A percentile compares a stretch with the other conserved stretches of the same genome.
Conservation (phyloP, 257 asterid genomes). For the Nicotiana undulata region DNA sequence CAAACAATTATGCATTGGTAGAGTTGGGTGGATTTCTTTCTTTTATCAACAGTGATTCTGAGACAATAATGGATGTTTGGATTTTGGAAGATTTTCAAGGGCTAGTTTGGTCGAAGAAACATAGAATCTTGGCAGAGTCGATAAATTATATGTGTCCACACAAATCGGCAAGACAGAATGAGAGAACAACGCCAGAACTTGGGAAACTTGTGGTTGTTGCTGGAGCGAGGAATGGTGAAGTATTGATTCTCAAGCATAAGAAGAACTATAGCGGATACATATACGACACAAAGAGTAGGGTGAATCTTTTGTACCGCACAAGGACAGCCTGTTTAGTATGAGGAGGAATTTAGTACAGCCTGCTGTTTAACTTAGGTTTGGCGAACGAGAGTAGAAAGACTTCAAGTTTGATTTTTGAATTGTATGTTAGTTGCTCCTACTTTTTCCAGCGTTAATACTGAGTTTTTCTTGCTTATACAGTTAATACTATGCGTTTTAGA, state of each 20-base stretch:
- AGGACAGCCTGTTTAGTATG: constrained; percentile 6
- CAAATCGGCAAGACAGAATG: no score
- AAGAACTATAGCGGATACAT: no score
- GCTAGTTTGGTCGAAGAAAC: constrained; percentile 10
- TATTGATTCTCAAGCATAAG: no score
- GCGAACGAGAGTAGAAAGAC: not conserved
- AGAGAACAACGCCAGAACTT: no score
- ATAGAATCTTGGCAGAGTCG: no score
- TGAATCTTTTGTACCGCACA: not conserved
- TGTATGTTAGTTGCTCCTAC: no score
- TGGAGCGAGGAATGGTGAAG: no score
- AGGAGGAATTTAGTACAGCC: not conserved
- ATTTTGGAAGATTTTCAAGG: constrained; percentile 7
- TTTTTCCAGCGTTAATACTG: not conserved
- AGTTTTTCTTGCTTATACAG: not conserved
- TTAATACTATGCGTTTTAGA: not conserved
- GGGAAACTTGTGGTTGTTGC: no score
- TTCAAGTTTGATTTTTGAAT: not conserved
- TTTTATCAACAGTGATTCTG: not conserved
- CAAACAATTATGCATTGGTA: not conserved
- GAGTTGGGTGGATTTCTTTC: constrained; percentile 16
- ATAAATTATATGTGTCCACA: no score
- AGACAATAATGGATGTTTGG: constrained; percentile 5
- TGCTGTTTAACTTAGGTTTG: not conserved
- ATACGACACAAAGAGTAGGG: no score